Evolutionary conservation across 345 rosid species (phyloP).

Genomic region (Viola odorata): DNA sequence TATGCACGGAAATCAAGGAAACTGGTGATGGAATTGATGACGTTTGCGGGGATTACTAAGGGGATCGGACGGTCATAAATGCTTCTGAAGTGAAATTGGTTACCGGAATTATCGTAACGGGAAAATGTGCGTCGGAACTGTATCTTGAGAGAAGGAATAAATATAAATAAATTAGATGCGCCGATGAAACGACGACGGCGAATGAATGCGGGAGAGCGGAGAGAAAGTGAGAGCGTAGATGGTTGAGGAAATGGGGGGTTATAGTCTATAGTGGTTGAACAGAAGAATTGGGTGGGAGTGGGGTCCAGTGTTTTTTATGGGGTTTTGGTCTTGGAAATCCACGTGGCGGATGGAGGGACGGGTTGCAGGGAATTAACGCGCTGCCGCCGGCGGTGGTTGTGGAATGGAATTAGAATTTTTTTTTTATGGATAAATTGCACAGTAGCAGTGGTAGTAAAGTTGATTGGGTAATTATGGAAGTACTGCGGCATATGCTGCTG

Average conservation of each 20-base stretch:
- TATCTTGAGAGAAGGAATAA: background rate
- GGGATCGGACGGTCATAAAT: constrained; percentile 48
- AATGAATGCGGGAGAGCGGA: constrained; percentile 9
- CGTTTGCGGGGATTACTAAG: constrained; percentile 27
- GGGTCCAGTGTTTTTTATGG: constrained; percentile 12
- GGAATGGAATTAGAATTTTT: too few species aligned
- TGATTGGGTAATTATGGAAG: too few species aligned
- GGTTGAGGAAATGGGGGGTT: background rate
- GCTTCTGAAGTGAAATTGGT: background rate
- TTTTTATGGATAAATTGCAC: too few species aligned
- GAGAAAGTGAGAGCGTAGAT: constrained; percentile 2
- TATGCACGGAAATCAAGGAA: background rate
- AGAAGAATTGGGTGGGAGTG: background rate
- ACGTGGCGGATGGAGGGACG: constrained; percentile 7
- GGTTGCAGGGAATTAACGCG: background rate
- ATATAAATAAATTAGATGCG: constrained; percentile 19
- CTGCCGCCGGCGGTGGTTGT: background rate
- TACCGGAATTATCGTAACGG: background rate
- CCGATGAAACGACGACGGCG: constrained; percentile 35
- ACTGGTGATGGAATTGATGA: background rate
- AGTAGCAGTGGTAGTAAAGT: too few species aligned
- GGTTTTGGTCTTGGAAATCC: background rate
- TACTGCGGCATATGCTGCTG: too few species aligned
- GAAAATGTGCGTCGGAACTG: background rate
- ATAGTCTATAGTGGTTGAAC: constrained; percentile 1